Base-by-base conservation (phyloP, 257 asterid species). In the Coffea canephora region DNA sequence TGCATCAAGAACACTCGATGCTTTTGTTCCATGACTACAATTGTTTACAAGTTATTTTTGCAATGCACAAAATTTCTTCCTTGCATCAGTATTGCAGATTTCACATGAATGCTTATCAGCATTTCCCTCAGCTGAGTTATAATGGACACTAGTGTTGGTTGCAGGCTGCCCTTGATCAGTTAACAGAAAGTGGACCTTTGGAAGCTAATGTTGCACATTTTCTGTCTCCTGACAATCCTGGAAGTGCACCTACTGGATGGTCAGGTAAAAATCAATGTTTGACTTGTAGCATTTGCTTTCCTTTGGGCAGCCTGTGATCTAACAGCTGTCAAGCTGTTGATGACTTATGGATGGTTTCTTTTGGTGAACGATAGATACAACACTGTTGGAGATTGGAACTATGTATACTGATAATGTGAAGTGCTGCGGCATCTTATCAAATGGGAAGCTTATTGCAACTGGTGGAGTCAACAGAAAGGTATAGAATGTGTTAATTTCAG, bases 391-490 rank as follows among this genome's bases (percentile, higher is more conserved):
- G 77, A 74, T 77, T 23, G 88, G 81, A 18, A 49, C 71, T 67
- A 76, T 85, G 54, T 76, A 31, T 48, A 75, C 82, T 6, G 77
- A 61, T 73, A n/a, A 67, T 48, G 80, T 76, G 65, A 76, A 79
- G 74, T 79, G 75, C 57, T 85, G 84, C 15, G 81, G 77, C 74
- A 55, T 85, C 75, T 85, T 86, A 73, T 73, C 54, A 16, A 82
- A 85, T 77, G 88, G 86, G 73, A 82, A 85, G 77, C 80, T 79
- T 61, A 77, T 85, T 49, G 88, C 88, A 55, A 79, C 75, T 77
- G 73, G 79, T 43, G 84, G 84, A 46, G 78, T 59, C 36, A 77
- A 77, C 62, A 78, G 77, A 41, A 65, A 82, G 86, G 88, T 85
- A 69, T 62, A 74, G 25, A 6, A 75, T 70, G 31, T n/a, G n/a